Percentiles rank a stretch among this genome's conserved stretches.
Evolutionary conservation across 768 basidiomycete species (phyloP).

Genomic region (Russula dissimulans): DNA sequence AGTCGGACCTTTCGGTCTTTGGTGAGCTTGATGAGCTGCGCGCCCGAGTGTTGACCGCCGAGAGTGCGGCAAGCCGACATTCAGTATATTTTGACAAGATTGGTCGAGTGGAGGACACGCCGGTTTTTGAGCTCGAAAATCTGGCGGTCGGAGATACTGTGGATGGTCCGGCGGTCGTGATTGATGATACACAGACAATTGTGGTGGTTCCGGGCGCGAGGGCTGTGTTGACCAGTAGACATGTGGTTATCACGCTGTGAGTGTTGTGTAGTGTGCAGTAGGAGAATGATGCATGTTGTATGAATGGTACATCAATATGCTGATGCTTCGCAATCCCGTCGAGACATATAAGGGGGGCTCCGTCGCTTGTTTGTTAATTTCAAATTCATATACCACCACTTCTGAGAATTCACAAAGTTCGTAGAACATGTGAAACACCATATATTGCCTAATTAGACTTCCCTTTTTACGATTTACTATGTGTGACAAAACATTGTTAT

Average conservation of each 20-base stretch:
- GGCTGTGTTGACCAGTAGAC: conserved; percentile 59
- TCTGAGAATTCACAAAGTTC: not conserved
- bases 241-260: conserved; percentile 46
- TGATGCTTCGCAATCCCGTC: no score
- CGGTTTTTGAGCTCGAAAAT: conserved; percentile 63
- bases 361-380: no score
- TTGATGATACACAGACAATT: conserved; percentile 93
- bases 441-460: no score
- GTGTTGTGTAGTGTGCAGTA: not conserved
- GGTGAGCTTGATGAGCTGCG: conserved; percentile 54
- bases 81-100: conserved; percentile 78
- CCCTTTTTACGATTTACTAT: no score
- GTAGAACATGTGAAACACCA: no score
- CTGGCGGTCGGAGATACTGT: conserved; percentile 64
- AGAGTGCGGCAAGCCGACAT: conserved; percentile 42
- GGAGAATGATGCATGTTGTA: no score
- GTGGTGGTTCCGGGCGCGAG: conserved; percentile 70
- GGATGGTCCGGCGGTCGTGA: conserved; percentile 85
- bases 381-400: no score
- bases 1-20: conserved; percentile 70
- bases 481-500: no score
- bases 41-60: conserved; percentile 30
- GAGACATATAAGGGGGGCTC: no score
- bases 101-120: conserved; percentile 69
- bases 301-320: no score